Percentiles rank a stretch among this genome's conserved stretches.
These are phyloP conservation scores for Fusarium cyanostomum DNA, from an alignment of 2,329 filamentous ascomycete species.

Conservation along the genomic window DNA sequence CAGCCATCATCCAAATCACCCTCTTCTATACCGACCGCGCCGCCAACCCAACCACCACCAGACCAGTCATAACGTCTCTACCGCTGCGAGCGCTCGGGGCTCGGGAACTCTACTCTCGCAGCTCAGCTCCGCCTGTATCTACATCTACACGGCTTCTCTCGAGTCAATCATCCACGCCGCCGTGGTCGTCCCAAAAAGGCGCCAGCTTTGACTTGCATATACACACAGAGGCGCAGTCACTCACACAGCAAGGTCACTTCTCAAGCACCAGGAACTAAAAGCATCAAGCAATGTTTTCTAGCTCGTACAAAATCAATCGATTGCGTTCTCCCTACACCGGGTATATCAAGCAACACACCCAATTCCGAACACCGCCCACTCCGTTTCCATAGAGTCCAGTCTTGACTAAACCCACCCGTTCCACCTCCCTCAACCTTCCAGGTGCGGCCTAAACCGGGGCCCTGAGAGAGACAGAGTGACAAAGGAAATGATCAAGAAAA, in stretches of 20 bases:
- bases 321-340: constrained; percentile 37
- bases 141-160: too few relatives aligned
- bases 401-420: constrained; percentile 28
- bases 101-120: too few relatives aligned
- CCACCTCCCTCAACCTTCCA: constrained; percentile 19
- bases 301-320: constrained; percentile 23
- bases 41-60: too few relatives aligned
- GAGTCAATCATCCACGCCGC: too few relatives aligned
- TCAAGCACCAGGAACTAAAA: constrained; percentile 7
- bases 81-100: too few relatives aligned
- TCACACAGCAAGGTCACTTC: constrained; percentile 5
- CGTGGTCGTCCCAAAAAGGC: too few relatives aligned
- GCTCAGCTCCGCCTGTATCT: too few relatives aligned
- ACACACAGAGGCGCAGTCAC: not conserved
- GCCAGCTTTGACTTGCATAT: too few relatives aligned
- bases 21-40: too few relatives aligned
- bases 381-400: constrained; percentile 34
- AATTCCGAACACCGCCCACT: constrained; percentile 39
- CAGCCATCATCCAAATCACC: too few relatives aligned
- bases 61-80: too few relatives aligned
- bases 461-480: constrained; percentile 12
- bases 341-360: constrained; percentile 41
- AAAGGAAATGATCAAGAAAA: constrained; percentile 20
- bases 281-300: constrained; percentile 10
- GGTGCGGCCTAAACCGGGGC: constrained; percentile 15